Evolutionary conservation across 768 basidiomycete genomes (phyloP).

Genomic region (Dentipellis fragilis): DNA sequence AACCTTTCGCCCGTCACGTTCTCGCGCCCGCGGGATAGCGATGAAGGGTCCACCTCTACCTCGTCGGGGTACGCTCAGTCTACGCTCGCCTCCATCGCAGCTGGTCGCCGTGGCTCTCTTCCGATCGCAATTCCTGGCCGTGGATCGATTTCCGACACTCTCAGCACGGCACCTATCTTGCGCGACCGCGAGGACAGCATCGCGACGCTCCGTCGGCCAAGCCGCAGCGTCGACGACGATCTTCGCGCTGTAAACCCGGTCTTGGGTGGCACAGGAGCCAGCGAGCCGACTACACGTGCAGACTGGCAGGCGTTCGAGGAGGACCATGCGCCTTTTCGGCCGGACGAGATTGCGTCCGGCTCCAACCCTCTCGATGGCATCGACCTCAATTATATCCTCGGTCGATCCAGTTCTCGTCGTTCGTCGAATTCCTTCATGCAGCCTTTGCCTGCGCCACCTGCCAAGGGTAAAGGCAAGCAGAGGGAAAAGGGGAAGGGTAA

Average conservation of each 20-base stretch:
- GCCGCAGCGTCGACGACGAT: slow-evolving; percentile 5
- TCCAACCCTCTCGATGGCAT: not conserved
- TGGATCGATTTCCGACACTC: not conserved
- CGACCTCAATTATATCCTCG: slow-evolving; percentile 2
- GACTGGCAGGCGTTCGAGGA: not conserved
- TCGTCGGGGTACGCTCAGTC: too few relatives aligned
- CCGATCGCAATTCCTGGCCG: not conserved
- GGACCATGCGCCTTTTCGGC: not conserved
- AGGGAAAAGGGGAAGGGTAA: not conserved
- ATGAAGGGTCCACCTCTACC: not conserved
- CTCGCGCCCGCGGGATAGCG: not conserved
- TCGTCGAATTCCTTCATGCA: slow-evolving; percentile 3
- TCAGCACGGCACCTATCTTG: not conserved
- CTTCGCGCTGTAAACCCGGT: not conserved
- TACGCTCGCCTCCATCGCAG: not conserved
- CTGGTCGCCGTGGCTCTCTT: not conserved
- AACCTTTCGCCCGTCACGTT: not conserved
- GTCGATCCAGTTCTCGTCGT: not conserved
- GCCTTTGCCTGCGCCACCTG: not conserved
- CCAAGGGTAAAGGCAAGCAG: not conserved
- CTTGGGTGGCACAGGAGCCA: not conserved
- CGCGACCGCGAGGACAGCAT: slow-evolving; percentile 4
- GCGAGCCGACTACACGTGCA: not conserved
- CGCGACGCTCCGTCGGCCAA: slow-evolving; percentile 2
- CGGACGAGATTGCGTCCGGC: not conserved